Evolutionary conservation across 257 asterid species (phyloP).

Genomic region (Thymus quinquecostatus): DNA sequence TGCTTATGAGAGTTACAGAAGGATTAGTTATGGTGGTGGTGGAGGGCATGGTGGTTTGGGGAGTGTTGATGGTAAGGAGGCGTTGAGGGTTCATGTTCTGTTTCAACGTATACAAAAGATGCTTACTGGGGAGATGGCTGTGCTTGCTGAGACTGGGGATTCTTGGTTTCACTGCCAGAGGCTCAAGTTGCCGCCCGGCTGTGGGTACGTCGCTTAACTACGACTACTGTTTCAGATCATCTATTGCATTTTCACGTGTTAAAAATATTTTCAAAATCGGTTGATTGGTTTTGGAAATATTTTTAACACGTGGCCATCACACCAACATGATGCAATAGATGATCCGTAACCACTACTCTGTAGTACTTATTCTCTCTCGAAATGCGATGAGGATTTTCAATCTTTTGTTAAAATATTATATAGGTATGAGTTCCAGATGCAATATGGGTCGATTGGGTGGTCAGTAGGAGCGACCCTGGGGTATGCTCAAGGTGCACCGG

Average conservation of each 20-base stretch:
- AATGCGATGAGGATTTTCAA: too few species aligned
- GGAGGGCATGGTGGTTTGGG: not conserved
- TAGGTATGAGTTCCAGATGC: slow-evolving; percentile 65
- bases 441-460: slow-evolving; percentile 51
- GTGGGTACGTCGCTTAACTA: slow-evolving; percentile 27
- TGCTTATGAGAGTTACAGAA: slow-evolving; percentile 41
- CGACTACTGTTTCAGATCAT: too few species aligned
- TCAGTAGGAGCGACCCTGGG: slow-evolving; percentile 63
- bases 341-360: too few species aligned
- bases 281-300: too few species aligned
- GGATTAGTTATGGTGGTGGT: slow-evolving; percentile 37
- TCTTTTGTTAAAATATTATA: not conserved
- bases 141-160: slow-evolving; percentile 43
- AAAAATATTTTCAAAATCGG: too few species aligned
- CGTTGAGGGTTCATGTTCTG: slow-evolving; percentile 46
- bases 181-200: slow-evolving; percentile 40
- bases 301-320: too few species aligned
- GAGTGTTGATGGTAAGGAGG: slow-evolving; percentile 21
- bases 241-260: too few species aligned
- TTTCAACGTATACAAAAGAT: slow-evolving; percentile 43
- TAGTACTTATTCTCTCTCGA: too few species aligned
- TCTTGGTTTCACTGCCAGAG: slow-evolving; percentile 51
- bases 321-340: too few species aligned
- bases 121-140: slow-evolving; percentile 35
- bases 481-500: slow-evolving; percentile 57